These are phyloP conservation scores for Wickerhamomyces bisporus DNA, from an alignment of 805 yeast species.

Conservation along the genomic window DNA sequence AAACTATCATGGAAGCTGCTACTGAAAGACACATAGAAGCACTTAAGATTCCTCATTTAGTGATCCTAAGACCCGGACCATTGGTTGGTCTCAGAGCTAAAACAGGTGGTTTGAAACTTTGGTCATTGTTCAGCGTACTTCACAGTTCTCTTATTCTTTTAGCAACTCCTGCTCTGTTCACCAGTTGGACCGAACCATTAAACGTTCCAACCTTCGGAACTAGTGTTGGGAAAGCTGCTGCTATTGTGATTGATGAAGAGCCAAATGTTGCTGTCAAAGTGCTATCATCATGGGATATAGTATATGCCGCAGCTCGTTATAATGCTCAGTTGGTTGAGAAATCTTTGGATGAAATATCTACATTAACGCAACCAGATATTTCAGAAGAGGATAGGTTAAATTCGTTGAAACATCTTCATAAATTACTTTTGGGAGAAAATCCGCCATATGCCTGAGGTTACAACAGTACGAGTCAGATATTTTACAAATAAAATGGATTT, in stretches of 20 bases:
- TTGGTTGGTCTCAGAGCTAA: constrained; percentile 13
- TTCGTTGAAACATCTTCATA: not conserved
- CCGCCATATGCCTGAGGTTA: not conserved
- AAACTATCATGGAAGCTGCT: constrained; percentile 8
- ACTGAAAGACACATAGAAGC: constrained; percentile 8
- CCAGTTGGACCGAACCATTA: constrained; percentile 3
- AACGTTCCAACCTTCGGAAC: constrained; percentile 9
- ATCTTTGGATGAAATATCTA: too few species aligned
- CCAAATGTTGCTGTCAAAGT: not conserved
- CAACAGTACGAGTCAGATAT: too few species aligned
- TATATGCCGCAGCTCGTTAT: too few species aligned
- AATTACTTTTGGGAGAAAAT: not conserved
- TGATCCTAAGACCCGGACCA: constrained; percentile 13
- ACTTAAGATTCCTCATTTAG: constrained; percentile 6
- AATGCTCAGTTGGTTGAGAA: too few species aligned
- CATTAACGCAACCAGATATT: not conserved
- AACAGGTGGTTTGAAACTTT: constrained; percentile 6
- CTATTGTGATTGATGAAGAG: not conserved
- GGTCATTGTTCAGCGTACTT: constrained; percentile 9
- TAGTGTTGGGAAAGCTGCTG: constrained; percentile 14
- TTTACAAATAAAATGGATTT: too few species aligned
- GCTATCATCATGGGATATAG: not conserved
- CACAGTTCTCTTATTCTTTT: constrained; percentile 4
- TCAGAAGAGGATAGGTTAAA: not conserved
- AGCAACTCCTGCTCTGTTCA: constrained; percentile 4